These are phyloP conservation scores for Cladorrhinum sp. DNA, from an alignment of 2,329 filamentous ascomycete genomes.

Conservation along the genomic window DNA sequence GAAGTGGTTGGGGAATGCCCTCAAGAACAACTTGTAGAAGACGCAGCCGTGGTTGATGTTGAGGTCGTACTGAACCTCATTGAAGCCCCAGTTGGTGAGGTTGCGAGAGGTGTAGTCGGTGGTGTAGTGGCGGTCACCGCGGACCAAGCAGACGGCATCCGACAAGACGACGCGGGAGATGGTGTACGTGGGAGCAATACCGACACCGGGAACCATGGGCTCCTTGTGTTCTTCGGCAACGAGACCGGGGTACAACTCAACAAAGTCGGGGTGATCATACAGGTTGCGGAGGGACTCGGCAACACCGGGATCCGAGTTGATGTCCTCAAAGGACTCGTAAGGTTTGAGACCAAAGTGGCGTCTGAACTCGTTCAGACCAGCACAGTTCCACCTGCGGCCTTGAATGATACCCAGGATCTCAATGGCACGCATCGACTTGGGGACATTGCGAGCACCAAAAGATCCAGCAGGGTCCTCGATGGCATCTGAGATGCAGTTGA, in stretches of 20 bases:
- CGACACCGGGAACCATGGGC: slow-evolving; percentile 70
- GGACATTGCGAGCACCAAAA: slow-evolving; percentile 72
- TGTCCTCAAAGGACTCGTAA: slow-evolving; percentile 76
- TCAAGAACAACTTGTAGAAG: slow-evolving; percentile 79
- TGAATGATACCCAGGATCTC: slow-evolving; percentile 81
- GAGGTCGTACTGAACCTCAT: slow-evolving; percentile 69
- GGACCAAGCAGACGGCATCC: slow-evolving; percentile 74
- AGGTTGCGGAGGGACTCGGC: slow-evolving; percentile 63
- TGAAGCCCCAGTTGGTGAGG: slow-evolving; percentile 81
- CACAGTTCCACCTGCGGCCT: slow-evolving; percentile 71
- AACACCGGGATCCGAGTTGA: slow-evolving; percentile 73
- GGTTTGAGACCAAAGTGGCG: slow-evolving; percentile 75
- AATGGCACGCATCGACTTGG: slow-evolving; percentile 67
- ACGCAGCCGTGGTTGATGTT: slow-evolving; percentile 76
- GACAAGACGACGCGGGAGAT: slow-evolving; percentile 74
- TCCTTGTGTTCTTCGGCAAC: slow-evolving; percentile 73
- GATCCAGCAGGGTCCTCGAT: slow-evolving; percentile 75
- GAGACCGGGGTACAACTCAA: slow-evolving; percentile 77
- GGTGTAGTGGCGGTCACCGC: slow-evolving; percentile 77
- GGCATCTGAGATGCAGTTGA: slow-evolving; percentile 63
- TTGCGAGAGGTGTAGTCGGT: slow-evolving; percentile 70
- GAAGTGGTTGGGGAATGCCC: slow-evolving; percentile 79
- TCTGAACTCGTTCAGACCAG: slow-evolving; percentile 79
- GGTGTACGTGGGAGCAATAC: slow-evolving; percentile 72
- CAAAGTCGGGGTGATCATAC: slow-evolving; percentile 74